A percentile compares a stretch with the other conserved stretches of the same genome.
These are phyloP conservation scores for Fraxinus dipetala DNA, from an alignment of 305 asterid species.

Conservation along the genomic window DNA sequence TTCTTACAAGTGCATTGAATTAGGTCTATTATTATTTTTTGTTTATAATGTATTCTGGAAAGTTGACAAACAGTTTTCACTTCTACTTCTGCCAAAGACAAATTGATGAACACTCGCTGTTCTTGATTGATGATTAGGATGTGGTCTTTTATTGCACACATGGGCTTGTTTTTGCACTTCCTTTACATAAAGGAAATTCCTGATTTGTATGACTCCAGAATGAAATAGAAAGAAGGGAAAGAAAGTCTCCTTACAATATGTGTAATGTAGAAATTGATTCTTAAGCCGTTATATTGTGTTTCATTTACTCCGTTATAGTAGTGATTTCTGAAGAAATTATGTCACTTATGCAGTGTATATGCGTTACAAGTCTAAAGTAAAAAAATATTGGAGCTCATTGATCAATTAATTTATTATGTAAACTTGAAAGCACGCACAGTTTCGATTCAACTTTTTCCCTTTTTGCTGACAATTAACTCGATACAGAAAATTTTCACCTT, in stretches of 20 bases:
- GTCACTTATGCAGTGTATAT: background rate
- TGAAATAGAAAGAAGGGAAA: background rate
- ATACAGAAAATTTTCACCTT: background rate
- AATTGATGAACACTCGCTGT: background rate
- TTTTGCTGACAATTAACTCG: background rate
- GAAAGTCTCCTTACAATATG: background rate
- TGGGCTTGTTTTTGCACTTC: background rate
- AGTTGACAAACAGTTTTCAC: background rate
- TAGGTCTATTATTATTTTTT: background rate
- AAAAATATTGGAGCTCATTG: background rate
- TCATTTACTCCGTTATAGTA: background rate
- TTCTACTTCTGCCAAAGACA: background rate
- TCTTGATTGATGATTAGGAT: background rate
- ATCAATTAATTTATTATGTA: background rate
- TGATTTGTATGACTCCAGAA: background rate
- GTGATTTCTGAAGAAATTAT: background rate
- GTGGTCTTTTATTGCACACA: background rate
- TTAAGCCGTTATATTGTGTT: background rate
- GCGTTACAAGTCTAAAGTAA: background rate
- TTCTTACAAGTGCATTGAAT: background rate
- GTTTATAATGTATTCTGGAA: background rate
- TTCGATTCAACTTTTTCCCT: background rate
- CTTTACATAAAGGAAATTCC: background rate
- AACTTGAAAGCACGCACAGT: background rate
- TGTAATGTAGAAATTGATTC: background rate